Evolutionary conservation across 192 early-diverging fungal species (phyloP), one percentile per base, ranked within the genome.

Genomic region (Gamsiella multidivaricata): DNA sequence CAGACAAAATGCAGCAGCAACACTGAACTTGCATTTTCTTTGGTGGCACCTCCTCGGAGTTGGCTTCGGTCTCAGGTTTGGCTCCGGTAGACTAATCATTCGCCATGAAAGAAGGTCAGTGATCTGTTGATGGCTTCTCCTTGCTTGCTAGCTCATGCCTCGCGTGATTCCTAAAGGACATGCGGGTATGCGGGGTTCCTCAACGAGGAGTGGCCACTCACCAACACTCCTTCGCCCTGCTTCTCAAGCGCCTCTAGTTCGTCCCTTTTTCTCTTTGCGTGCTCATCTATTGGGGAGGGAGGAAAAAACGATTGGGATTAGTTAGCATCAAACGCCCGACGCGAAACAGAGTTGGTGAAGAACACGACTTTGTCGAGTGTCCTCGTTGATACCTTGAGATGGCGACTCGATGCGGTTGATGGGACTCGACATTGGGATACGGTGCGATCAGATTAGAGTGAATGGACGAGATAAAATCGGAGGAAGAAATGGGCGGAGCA

Each of bases 241-340:
- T 78, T 78, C 11, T 57, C 61, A 20, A 59, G 37, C 0, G 62
- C 61, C 15, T 72, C 69, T 34, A 22, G 28, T 31, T 76, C 74
- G 39, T 78, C 74, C 20, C 74, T 15, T 33, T 78, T 78, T 41
- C 74, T 33, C 54, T 78, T 78, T 23, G 61, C 61, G 28, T 78
- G 74, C 17, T 78, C 74, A 53, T 78, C 74, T 78, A 57, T 9
- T 3, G 14, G 18, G 47, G 3, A 6, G 47, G 3, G 23, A 50
- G 3, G 23, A 20, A 22, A 1, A 22, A 20, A 22, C 23, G 47
- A 50, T 50, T 50, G 9, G 22, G 47, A n/a, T 17, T 9, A 20
- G 47, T 17, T 4, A 20, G 23, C 47, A 2, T 9, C 23, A 20
- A 23, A n/a, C 47, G 47, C 15, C n/a, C n/a, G n/a, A n/a, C n/a